Conservation (phyloP, 2,329 filamentous ascomycete species). For the Sarocladiaceae sp. region DNA sequence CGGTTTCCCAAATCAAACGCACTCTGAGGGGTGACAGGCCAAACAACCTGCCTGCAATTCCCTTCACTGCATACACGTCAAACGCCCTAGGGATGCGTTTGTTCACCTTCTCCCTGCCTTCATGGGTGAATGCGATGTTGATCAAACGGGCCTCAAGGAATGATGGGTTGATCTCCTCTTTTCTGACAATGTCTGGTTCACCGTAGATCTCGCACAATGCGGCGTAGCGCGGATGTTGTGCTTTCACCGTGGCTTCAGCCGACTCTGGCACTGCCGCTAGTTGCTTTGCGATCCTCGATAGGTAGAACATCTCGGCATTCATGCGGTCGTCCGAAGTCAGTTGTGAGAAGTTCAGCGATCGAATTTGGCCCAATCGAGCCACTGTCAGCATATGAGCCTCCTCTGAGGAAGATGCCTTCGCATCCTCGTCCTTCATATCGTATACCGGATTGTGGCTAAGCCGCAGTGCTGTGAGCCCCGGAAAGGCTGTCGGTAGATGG, state of each 20-base stretch:
- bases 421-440: constrained; percentile 44
- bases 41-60: constrained; percentile 71
- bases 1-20: constrained; percentile 79
- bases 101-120: constrained; percentile 22
- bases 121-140: constrained; percentile 50
- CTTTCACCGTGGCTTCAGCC: constrained; percentile 51
- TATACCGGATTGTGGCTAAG: constrained; percentile 86
- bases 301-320: constrained; percentile 92
- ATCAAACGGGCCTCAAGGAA: constrained; percentile 78
- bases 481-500: constrained; percentile 61
- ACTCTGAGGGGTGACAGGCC: constrained; percentile 58
- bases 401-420: constrained; percentile 40
- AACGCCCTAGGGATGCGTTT: constrained; percentile 67
- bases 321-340: constrained; percentile 71
- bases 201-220: constrained; percentile 76
- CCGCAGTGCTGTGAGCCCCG: constrained; percentile 69
- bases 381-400: constrained; percentile 88
- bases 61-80: constrained; percentile 78
- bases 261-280: constrained; percentile 55
- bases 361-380: constrained; percentile 65
- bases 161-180: constrained; percentile 62
- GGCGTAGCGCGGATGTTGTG: constrained; percentile 65
- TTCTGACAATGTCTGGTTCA: constrained; percentile 59
- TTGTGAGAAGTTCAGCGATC: constrained; percentile 66
- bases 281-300: constrained; percentile 76